Percentiles rank a stretch among this genome's conserved stretches.
Evolutionary conservation across 352 stramenopile genomes (phyloP).

Genomic region (Globisporangium perplexum): DNA sequence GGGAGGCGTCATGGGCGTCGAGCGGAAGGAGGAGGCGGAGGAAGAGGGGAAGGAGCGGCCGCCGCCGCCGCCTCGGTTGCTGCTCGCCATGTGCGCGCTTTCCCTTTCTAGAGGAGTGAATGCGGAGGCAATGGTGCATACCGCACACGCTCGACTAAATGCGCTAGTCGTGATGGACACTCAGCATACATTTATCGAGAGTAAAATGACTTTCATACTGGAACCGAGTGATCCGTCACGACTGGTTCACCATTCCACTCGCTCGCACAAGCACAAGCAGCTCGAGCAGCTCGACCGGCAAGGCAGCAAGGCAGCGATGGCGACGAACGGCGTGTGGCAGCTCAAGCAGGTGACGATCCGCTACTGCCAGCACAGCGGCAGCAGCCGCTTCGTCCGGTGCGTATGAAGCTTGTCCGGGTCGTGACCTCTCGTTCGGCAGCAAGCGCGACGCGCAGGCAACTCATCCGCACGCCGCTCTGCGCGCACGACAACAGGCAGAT

Average conservation of each 20-base stretch:
- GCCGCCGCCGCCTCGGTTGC: too few species aligned
- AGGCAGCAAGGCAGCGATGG: slow-evolving; percentile 25
- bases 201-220: neutral
- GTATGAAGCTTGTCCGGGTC: neutral
- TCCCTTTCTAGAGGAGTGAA: neutral
- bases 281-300: neutral
- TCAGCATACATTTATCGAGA: neutral
- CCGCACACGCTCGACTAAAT: neutral
- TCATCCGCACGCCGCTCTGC: neutral
- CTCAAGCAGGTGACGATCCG: slow-evolving; percentile 76
- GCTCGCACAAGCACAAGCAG: neutral
- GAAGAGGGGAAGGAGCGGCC: too few species aligned
- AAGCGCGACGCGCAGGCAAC: too few species aligned
- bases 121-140: neutral
- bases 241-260: neutral
- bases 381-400: slow-evolving; percentile 71
- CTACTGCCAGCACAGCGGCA: slow-evolving; percentile 75
- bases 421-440: neutral
- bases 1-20: slow-evolving; percentile 1
- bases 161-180: neutral
- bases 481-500: slow-evolving; percentile 30
- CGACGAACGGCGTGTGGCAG: slow-evolving; percentile 74
- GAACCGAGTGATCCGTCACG: neutral
- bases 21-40: neutral
- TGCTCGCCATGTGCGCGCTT: neutral